phyloP scores from a whole-genome alignment of 1,284 basidiomycete genomes.

The Pisolithus thermaeus region DNA sequence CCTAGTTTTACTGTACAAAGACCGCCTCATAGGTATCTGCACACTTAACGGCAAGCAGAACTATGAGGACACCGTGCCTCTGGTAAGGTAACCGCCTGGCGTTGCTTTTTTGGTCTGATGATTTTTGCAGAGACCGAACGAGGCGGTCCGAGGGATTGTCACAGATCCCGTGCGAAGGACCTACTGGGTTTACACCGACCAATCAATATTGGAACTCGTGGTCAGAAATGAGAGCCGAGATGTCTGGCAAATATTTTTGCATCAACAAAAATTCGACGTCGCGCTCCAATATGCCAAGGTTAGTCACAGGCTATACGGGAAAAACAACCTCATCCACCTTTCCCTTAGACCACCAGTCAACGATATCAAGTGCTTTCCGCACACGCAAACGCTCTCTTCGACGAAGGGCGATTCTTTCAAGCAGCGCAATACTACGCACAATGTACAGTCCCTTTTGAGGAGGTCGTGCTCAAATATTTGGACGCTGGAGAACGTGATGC shows the following conservation, averaged over 20 bases:
- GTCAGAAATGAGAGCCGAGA: conserved; percentile 88
- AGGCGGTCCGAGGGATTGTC: conserved; percentile 67
- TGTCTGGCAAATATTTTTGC: conserved; percentile 90
- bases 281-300: conserved; percentile 84
- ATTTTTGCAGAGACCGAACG: conserved; percentile 58
- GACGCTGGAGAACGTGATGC: conserved; percentile 92
- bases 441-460: conserved; percentile 86
- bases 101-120: conserved; percentile 3
- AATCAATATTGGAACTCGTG: conserved; percentile 86
- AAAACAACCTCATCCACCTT: conserved; percentile 1
- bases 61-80: conserved; percentile 79
- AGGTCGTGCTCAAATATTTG: conserved; percentile 86
- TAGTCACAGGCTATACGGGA: conserved; percentile 7
- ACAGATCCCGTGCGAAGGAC: conserved; percentile 85
- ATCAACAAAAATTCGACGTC: conserved; percentile 69
- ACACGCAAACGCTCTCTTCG: conserved; percentile 84
- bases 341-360: conserved; percentile 69
- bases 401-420: conserved; percentile 79
- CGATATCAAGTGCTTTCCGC: conserved; percentile 79
- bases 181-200: conserved; percentile 92
- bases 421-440: conserved; percentile 91
- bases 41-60: conserved; percentile 77
- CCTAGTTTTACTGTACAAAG: conserved; percentile 81
- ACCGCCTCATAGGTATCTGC: conserved; percentile 76
- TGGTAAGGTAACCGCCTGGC: conserved; percentile 46